Base-by-base conservation (phyloP, 164 flowering plant genomes). In the Liquidambar formosana region DNA sequence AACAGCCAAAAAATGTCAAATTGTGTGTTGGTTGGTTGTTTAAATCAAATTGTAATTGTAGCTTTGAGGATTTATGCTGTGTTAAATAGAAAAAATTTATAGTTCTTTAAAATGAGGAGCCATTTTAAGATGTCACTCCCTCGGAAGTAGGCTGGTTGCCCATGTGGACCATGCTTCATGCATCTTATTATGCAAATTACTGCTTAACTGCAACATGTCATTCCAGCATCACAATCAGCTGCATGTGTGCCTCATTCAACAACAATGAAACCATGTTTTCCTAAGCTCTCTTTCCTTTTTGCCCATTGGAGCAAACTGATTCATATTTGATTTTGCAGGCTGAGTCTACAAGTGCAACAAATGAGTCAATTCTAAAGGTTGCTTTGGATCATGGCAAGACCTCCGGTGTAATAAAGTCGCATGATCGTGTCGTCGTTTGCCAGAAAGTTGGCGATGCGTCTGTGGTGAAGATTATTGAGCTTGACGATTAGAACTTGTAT, bases 391-490 rank as follows among this genome's bases (percentile, higher is more conserved):
- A 85, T 66, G 92, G 90, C 54, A 88, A 83, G 75, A 77, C 69
- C 12, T 59, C 75, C 18, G 90, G 92, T 14, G 66, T 88, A 0
- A 76, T 88, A 28, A 88, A 88, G 74, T 63, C 90, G 1, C 92
- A 85, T 48, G 92, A 88, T 28, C 80, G 92, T 10, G 84, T 88
- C 15, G 87, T 88, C 23, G 75, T 88, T n/a, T 88, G 83, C 82
- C 92, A 88, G 80, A 88, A 88, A 78, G 83, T 88, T 5, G 89
- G 90, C 44, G 92, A 88, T 67, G 74, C 86, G 3, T 83, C 84
- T 18, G 90, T 88, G 18, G 88, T 88, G 71, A 86, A 88, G 84
- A 88, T 88, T 66, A 71, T 88, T 59, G 92, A 88, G 85, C 90
- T 88, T 12, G 90, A 88, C 43, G 86, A 86, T 47, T 87, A 73